Base-by-base conservation (phyloP, 441 rosid species). In the Jatropha multifida region DNA sequence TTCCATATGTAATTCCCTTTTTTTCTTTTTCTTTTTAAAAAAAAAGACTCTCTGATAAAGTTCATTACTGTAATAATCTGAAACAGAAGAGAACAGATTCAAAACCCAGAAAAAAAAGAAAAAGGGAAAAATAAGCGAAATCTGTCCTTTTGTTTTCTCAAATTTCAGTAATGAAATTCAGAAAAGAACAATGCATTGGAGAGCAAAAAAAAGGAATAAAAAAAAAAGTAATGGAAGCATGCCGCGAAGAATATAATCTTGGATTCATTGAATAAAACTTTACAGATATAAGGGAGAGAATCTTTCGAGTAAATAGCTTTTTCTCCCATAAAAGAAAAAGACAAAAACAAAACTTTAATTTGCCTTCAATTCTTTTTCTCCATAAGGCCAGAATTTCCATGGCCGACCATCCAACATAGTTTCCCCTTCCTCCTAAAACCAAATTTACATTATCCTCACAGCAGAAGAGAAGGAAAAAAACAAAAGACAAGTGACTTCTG, bases 401-500 rank as follows among this genome's bases (percentile, higher is more conserved):
- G 75, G 78, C 75, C 67, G 72, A 60, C 61, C 58, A 73, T 73
- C 27, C 63, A 40, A 6, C 72, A 58, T 42, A 58, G 69, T 76
- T 68, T 55, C 66, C 52, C 5, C 63, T 77, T 9, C 62, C 71
- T 68, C 61, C 15, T 52, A 71, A 23, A 44, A 69, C 72, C 76
- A 81, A 78, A 78, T 77, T 79, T 80, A 83, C 85, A 75, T 75
- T 77, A 80, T 81, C 86, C 69, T 74, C 73, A 40, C 77, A 60
- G 60, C 71, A 69, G 77, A 69, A 44, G 74, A 65, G 70, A 68
- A 73, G 68, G 78, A 85, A 69, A 71, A 59, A 77, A 81, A 85
- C 82, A 84, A 81, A 78, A 55, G 71, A 83, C 81, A 80, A 84
- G 85, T 86, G 75, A 83, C 37, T 75, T 72, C 51, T 76, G 71